Percentiles rank a stretch among this genome's conserved stretches.
These are phyloP conservation scores for Blastobotrys proliferans DNA, from an alignment of 1,139 yeast genomes.

Conservation along the genomic window DNA sequence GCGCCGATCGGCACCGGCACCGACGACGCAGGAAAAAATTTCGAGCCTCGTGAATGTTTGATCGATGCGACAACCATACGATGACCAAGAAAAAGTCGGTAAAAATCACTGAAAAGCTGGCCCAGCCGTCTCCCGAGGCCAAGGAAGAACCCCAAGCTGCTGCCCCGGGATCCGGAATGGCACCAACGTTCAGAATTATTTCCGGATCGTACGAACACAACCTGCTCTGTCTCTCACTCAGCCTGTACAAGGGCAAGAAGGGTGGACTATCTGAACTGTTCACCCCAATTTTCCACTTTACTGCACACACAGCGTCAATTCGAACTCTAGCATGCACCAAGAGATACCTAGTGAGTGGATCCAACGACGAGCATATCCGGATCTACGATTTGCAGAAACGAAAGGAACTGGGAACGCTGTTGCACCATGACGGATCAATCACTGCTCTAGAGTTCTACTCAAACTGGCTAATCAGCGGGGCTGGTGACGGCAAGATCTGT, in stretches of 20 bases:
- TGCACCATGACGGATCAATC: conserved; percentile 88
- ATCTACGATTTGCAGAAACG: conserved; percentile 91
- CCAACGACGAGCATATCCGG: conserved; percentile 93
- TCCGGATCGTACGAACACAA: conserved; percentile 97
- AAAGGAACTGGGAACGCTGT: conserved; percentile 84
- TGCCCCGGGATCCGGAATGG: background rate
- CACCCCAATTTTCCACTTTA: conserved; percentile 92
- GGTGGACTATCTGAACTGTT: conserved; percentile 50
- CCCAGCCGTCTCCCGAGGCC: background rate
- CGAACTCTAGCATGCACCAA: conserved; percentile 79
- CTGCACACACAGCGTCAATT: conserved; percentile 87
- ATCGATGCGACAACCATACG: background rate
- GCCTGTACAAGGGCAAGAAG: conserved; percentile 39
- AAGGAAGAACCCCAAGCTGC: background rate
- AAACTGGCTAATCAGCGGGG: conserved; percentile 79
- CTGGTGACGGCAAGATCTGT: conserved; percentile 85
- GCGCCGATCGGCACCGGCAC: too few relatives aligned
- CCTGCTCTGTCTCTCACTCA: conserved; percentile 73
- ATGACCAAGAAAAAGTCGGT: conserved; percentile 2
- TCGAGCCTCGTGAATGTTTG: conserved; percentile 3
- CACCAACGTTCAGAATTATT: conserved; percentile 59
- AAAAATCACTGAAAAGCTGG: background rate
- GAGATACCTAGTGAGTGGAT: conserved; percentile 87
- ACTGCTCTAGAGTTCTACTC: conserved; percentile 68
- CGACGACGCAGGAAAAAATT: conserved; percentile 1